Base-by-base conservation (phyloP, 2,329 filamentous ascomycete species). In the Daldinia sp. region DNA sequence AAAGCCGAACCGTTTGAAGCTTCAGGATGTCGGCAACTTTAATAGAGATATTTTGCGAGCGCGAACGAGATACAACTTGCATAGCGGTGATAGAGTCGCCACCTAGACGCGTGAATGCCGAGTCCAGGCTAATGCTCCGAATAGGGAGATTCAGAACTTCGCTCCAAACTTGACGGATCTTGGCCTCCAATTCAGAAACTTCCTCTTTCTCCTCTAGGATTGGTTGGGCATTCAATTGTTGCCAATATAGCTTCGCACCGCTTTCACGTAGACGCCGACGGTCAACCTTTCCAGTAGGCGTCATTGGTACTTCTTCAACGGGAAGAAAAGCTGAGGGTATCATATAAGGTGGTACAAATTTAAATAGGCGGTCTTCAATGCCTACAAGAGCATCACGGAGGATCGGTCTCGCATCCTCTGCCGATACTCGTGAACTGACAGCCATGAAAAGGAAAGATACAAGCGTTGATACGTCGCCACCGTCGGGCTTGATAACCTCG, bases 71-170 rank as follows among this genome's bases (percentile, higher is more conserved):
- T 3, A 60, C 58, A 1, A 61, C 62, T 15, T 64, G 62, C 41
- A 64, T 64, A 3, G 49, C 50, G 9, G 47, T 54, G 13, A 64
- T 64, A 1, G 62, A 64, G 25, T 64, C 62, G 5, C 62, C 62
- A 0, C 62, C 62, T 2, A 64, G 39, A 4, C 48, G 48, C 13
- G 25, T 17, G 30, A 64, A 64, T 15, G 17, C 34, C 10, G 27
- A 13, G 23, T 48, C 47, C 5, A 39, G 27, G n/a, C 34, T 15
- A 13, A 64, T 56, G 11, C 19, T 17, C 3, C 43, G 47, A 4
- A 19, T 17, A 25, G 19, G n/a, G 6, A 60, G 17, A 21, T 64
- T 64, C n/a, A 64, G 15, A 6, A 64, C 52, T 3, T 39, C 23
- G 37, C 21, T 29, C 61, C 61, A 64, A 13, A 60, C 34, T 29